Conservation (phyloP, 805 yeast species). For the Suhomyces sp. region DNA sequence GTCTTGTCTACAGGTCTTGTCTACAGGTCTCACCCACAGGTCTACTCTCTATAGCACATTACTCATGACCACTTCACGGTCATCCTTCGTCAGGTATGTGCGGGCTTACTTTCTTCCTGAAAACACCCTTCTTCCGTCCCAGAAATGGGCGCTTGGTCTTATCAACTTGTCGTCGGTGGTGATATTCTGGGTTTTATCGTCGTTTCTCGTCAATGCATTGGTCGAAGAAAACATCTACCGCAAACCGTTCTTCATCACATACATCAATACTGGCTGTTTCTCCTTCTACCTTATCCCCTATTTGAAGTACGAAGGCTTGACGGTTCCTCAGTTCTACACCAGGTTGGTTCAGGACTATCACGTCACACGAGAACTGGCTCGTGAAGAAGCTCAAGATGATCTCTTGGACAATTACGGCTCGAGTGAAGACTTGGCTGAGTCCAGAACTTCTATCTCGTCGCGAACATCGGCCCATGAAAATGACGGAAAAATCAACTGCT, state of each 20-base stretch:
- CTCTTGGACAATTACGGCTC: slow-evolving; percentile 22
- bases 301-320: slow-evolving; percentile 26
- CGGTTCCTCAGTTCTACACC: slow-evolving; percentile 21
- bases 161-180: slow-evolving; percentile 72
- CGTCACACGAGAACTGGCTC: background rate
- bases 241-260: slow-evolving; percentile 91
- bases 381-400: slow-evolving; percentile 23
- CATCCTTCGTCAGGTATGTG: slow-evolving; percentile 4
- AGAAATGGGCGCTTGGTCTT: slow-evolving; percentile 76
- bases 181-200: slow-evolving; percentile 85
- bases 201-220: slow-evolving; percentile 76
- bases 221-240: slow-evolving; percentile 68
- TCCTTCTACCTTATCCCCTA: slow-evolving; percentile 72
- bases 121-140: slow-evolving; percentile 24
- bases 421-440: slow-evolving; percentile 15
- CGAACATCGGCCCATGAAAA: slow-evolving; percentile 2
- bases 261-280: slow-evolving; percentile 85
- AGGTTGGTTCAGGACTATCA: slow-evolving; percentile 23
- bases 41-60: background rate
- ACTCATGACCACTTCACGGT: background rate
- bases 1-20: too few relatives aligned
- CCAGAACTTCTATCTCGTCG: slow-evolving; percentile 2
- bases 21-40: background rate
- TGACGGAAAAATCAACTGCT: slow-evolving; percentile 33
- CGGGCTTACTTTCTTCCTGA: slow-evolving; percentile 21